phyloP scores from a whole-genome alignment of 2,329 filamentous ascomycete species.

The Conoideocrella luteorostrata region DNA sequence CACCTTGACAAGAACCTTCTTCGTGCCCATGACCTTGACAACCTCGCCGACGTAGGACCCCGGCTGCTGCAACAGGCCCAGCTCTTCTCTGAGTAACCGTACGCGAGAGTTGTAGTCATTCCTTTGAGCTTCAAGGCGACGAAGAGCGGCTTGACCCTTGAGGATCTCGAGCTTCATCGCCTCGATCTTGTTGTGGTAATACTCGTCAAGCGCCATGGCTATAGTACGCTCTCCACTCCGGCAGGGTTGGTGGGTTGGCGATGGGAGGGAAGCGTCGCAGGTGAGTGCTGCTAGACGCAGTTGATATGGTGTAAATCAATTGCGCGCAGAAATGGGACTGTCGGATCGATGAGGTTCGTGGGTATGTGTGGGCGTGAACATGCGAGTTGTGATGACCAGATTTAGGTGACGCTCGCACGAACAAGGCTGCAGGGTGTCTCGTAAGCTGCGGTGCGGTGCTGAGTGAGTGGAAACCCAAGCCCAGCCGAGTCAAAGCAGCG shows the following conservation, averaged over 20 bases:
- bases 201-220: conserved; percentile 96
- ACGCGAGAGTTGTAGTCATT: conserved; percentile 99
- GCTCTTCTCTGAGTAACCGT: conserved; percentile 86
- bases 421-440: conserved; percentile 19
- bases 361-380: not conserved
- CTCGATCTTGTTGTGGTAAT: conserved; percentile 99
- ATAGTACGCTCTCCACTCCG: not conserved
- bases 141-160: conserved; percentile 91
- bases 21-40: conserved; percentile 99
- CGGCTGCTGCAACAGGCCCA: conserved; percentile 91
- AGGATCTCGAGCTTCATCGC: conserved; percentile 99
- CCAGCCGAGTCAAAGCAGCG: too few relatives aligned
- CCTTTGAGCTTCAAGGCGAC: conserved; percentile 91
- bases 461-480: too few relatives aligned
- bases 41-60: conserved; percentile 98
- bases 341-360: not conserved
- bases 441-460: too few relatives aligned
- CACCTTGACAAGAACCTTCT: conserved; percentile 98
- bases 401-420: conserved; percentile 12
- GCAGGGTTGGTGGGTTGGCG: not conserved
- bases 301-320: not conserved
- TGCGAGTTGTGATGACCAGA: not conserved
- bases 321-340: not conserved
- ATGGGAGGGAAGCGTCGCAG: not conserved
- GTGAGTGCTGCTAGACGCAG: not conserved